phyloP scores from a whole-genome alignment of 2,329 filamentous ascomycete genomes.

The Calonectria hawksworthii region DNA sequence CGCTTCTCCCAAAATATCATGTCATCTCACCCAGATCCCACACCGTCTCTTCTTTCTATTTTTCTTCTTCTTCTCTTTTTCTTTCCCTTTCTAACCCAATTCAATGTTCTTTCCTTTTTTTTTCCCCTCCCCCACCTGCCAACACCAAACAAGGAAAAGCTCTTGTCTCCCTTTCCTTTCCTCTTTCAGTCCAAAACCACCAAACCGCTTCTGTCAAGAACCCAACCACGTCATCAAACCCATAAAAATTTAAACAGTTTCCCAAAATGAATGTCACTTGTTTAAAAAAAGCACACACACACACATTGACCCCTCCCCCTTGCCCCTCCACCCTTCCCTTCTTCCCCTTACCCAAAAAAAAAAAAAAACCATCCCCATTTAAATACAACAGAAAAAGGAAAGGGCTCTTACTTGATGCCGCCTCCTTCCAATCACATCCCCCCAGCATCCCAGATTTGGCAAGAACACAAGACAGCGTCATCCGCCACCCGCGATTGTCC shows the following conservation, averaged over 20 bases:
- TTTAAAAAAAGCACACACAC: not conserved
- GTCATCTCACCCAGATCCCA: not conserved
- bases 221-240: constrained; percentile 25
- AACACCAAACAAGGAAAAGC: constrained; percentile 34
- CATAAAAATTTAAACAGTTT: constrained; percentile 20
- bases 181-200: constrained; percentile 20
- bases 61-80: constrained; percentile 12
- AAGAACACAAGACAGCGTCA: constrained; percentile 5
- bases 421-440: constrained; percentile 25
- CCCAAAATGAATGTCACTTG: constrained; percentile 3
- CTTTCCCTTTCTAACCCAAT: constrained; percentile 37
- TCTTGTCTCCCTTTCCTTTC: constrained; percentile 31
- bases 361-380: constrained; percentile 1
- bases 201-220: constrained; percentile 27
- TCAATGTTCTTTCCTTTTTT: not conserved
- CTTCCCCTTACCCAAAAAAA: not conserved
- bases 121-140: constrained; percentile 24
- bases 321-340: not conserved
- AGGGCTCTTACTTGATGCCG: not conserved
- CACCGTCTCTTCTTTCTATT: not conserved
- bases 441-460: constrained; percentile 15
- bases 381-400: constrained; percentile 9
- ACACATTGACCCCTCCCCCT: not conserved
- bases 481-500: constrained; percentile 10
- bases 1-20: not conserved